phyloP scores from a whole-genome alignment of 2,329 filamentous ascomycete species.

The Ophiostoma quercus region DNA sequence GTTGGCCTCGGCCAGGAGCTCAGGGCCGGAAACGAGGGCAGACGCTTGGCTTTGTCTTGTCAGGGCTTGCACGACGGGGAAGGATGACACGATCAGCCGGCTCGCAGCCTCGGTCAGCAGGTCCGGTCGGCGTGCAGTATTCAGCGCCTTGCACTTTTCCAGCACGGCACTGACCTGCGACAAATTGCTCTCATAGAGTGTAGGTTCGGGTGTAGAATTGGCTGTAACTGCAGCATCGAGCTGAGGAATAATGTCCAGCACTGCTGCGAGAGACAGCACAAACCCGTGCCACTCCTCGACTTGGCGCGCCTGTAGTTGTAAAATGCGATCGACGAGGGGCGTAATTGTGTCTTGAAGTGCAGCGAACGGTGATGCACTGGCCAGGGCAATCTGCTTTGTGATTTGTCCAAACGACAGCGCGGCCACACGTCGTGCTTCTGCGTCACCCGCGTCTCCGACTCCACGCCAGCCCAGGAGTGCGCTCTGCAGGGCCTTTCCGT shows the following conservation, averaged over 20 bases:
- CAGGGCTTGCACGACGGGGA: constrained; percentile 44
- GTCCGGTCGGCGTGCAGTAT: constrained; percentile 55
- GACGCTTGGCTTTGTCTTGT: constrained; percentile 18
- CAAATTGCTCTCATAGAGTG: neutral
- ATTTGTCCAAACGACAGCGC: constrained; percentile 64
- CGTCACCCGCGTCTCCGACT: constrained; percentile 70
- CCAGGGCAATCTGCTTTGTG: constrained; percentile 34
- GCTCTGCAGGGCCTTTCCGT: constrained; percentile 64
- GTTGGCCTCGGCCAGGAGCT: constrained; percentile 23
- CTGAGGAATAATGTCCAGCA: constrained; percentile 46
- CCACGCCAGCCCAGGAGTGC: constrained; percentile 81
- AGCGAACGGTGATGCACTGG: neutral
- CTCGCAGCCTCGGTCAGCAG: constrained; percentile 59
- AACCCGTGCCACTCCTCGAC: constrained; percentile 67
- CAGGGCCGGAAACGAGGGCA: neutral
- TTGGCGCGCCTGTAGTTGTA: constrained; percentile 49
- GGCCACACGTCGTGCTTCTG: constrained; percentile 64
- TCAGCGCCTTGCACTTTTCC: constrained; percentile 36
- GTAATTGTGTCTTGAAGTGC: neutral
- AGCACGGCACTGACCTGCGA: constrained; percentile 37
- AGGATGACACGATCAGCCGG: constrained; percentile 50
- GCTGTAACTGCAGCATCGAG: neutral
- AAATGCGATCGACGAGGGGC: constrained; percentile 31
- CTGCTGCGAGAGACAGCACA: constrained; percentile 54
- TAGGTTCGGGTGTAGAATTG: neutral